Evolutionary conservation across 495 filamentous ascomycete species (phyloP).

Genomic region (Talaromyces liani): DNA sequence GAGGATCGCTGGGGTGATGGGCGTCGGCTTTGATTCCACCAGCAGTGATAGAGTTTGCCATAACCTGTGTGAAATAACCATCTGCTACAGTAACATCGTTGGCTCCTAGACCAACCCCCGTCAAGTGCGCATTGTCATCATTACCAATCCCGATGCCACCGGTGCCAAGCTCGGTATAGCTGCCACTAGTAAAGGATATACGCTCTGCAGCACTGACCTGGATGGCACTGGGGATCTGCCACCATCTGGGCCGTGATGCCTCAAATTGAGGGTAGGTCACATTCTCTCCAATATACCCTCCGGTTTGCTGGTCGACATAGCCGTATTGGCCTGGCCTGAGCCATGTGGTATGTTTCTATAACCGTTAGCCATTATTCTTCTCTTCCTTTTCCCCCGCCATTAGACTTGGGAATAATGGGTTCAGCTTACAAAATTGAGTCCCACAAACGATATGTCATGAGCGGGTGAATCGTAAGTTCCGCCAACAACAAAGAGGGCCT

Average conservation of each 20-base stretch:
- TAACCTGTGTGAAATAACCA: background rate
- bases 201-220: slow-evolving; percentile 1
- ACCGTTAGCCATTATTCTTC: background rate
- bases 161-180: background rate
- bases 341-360: background rate
- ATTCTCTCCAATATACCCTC: background rate
- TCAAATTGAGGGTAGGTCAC: background rate
- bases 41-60: background rate
- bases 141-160: slow-evolving; percentile 1
- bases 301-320: background rate
- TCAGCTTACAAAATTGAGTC: background rate
- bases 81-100: background rate
- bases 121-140: background rate
- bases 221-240: background rate
- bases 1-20: background rate
- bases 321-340: background rate
- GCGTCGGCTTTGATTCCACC: background rate
- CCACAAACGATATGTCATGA: background rate
- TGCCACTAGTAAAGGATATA: background rate
- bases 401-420: background rate
- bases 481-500: background rate
- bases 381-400: background rate
- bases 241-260: background rate
- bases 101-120: background rate
- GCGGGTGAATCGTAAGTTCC: background rate